phyloP scores from a whole-genome alignment of 1,284 basidiomycete genomes.

The Caloboletus inedulis region DNA sequence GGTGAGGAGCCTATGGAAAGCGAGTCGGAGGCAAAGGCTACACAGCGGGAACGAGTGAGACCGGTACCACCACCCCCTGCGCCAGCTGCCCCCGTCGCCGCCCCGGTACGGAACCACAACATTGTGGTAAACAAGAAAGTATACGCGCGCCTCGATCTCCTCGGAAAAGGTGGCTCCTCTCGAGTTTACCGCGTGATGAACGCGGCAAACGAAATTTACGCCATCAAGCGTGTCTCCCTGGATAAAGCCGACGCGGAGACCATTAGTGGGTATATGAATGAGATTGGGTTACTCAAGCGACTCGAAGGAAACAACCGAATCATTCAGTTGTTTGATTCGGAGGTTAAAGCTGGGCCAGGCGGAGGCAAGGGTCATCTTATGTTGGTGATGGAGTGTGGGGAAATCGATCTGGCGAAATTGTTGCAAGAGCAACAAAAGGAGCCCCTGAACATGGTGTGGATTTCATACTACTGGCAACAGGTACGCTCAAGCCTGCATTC shows the following conservation, averaged over 20 bases:
- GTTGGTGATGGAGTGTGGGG: slow-evolving; percentile 93
- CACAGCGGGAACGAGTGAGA: slow-evolving; percentile 24
- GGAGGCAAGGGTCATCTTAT: slow-evolving; percentile 66
- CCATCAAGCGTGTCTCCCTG: slow-evolving; percentile 84
- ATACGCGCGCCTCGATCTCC: slow-evolving; percentile 81
- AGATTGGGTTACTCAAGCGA: slow-evolving; percentile 84
- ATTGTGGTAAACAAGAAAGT: slow-evolving; percentile 64
- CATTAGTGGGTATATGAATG: slow-evolving; percentile 90
- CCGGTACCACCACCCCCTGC: slow-evolving; percentile 28
- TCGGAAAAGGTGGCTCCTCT: slow-evolving; percentile 92
- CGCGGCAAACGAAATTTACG: slow-evolving; percentile 72
- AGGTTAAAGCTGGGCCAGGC: slow-evolving; percentile 63
- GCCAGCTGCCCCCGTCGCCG: slow-evolving; percentile 16
- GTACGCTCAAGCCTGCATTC: slow-evolving; percentile 38
- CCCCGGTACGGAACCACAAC: slow-evolving; percentile 34
- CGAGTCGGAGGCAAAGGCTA: slow-evolving; percentile 26
- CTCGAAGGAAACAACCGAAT: slow-evolving; percentile 86
- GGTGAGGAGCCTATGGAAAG: slow-evolving; percentile 37
- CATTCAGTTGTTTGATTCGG: slow-evolving; percentile 85
- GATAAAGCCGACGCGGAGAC: slow-evolving; percentile 85
- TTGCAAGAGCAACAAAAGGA: slow-evolving; percentile 80
- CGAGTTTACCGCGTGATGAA: slow-evolving; percentile 88
- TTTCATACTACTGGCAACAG: slow-evolving; percentile 95
- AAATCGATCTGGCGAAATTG: slow-evolving; percentile 82
- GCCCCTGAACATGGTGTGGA: slow-evolving; percentile 85